These are phyloP conservation scores for Aspergillus fischeri DNA, from an alignment of 2,329 filamentous ascomycete genomes.

Conservation along the genomic window DNA sequence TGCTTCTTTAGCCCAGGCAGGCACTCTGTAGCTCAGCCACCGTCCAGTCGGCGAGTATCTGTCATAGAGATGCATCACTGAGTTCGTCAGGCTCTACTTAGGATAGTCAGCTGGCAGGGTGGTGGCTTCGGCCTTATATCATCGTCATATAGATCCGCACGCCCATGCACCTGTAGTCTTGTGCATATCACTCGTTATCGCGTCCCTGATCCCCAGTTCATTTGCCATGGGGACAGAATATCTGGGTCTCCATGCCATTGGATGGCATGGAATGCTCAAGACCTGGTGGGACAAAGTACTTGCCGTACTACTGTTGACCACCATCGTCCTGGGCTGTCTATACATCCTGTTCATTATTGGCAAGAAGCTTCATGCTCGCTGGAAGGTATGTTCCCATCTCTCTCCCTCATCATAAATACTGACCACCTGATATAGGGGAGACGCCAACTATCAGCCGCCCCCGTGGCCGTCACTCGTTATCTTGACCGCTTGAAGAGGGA, in stretches of 20 bases:
- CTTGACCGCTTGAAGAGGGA: constrained; percentile 10
- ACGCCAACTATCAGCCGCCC: constrained; percentile 11
- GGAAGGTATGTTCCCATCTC: constrained; percentile 6
- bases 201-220: not conserved
- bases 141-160: not conserved
- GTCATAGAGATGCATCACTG: not conserved
- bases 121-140: not conserved
- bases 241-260: constrained; percentile 15
- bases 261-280: constrained; percentile 14
- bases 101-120: not conserved
- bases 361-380: constrained; percentile 4
- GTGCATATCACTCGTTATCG: not conserved
- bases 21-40: not conserved
- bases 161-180: not conserved
- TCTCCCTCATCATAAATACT: not conserved
- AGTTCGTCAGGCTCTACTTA: not conserved
- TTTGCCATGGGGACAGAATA: constrained; percentile 13
- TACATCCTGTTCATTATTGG: constrained; percentile 11
- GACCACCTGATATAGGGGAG: constrained; percentile 1
- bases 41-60: not conserved
- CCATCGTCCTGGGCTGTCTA: constrained; percentile 8
- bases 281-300: constrained; percentile 16
- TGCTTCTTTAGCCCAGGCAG: not conserved
- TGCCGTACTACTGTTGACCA: constrained; percentile 10
- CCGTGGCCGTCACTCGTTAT: constrained; percentile 6